Base-by-base conservation (phyloP, 202 grass and related monocot species). In the Schoenoplectus tabernaemontani region DNA sequence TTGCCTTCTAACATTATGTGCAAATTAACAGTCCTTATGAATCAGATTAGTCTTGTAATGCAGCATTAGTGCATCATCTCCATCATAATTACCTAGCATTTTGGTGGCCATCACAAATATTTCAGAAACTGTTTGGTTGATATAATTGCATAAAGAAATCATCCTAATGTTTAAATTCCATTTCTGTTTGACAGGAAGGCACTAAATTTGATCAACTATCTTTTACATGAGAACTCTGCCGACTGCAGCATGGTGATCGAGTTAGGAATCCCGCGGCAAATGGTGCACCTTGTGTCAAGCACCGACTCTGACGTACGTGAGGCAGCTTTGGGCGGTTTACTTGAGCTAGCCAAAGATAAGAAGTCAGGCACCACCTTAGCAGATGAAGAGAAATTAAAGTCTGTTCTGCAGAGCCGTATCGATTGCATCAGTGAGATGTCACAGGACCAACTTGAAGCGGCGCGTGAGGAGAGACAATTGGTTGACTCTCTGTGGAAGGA, bases 401-500 rank as follows among this genome's bases (percentile, higher is more conserved):
- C 85, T 3, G 30, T 86, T 33, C 84, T 93, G 17, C 89, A 42
- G 74, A 86, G 37, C 79, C 90, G 93, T 36, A 92, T 96, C 0
- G 88, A 96, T 19, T 82, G 77, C n/a, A 90, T 93, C 46, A 81
- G 77, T 8, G 32, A 10, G 0, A 96, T 96, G 90, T 76, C 84
- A 4, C 5, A 56, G 0, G 86, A 92, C 0, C 84, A 96, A 37
- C 90, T 96, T 36, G 80, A 83, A 47, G 82, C 90, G 2, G 90
- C 84, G 1, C 85, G 86, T 0, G 90, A 90, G 88, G 93, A 92
- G 82, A 85, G 93, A 4, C 93, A 92, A 6, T 80, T 96, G 12
- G 90, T 96, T 16, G 93, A 96, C 42, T 87, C 82, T 0, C 85
- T 92, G 24, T 93, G 93, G 93, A 92, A 87, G 8, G 87, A 78